Evolutionary conservation across 331 rosid species (phyloP), one percentile per base, ranked within the genome.

Genomic region (Pyrus hybrid): DNA sequence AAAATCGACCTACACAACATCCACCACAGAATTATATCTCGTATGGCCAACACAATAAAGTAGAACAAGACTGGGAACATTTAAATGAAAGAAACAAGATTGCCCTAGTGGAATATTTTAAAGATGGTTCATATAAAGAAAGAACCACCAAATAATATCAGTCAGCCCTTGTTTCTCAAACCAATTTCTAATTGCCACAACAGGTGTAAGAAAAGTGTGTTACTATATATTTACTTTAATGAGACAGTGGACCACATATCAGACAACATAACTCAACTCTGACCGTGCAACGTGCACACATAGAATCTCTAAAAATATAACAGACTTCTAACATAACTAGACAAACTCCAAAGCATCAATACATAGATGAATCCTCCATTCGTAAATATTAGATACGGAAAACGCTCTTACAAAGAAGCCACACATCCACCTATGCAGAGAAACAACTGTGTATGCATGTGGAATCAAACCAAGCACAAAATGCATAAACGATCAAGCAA

Each of bases 1-100:
- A 93, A 86, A 94, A 94, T 13, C 97, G 99, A 72, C 99, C 99
- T 94, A 78, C 73, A 69, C 64, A 68, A 41, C 72, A 53, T 21
- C 14, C n/a, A 74, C 43, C 22, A 66, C 17, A 9, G 12, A 79
- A 66, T 49, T 41, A 68, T 37, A 62, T 22, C 35, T 63, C 54
- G 12, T n/a, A 60, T 20, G 22, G 63, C 6, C 29, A 51, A 57
- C 35, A 12, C 37, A 77, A 29, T 8, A 22, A 58, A 68, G 54
- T 63, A 35, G 53, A 37, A 67, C 28, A 30, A 53, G 73, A 25
- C 54, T 29, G 7, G 18, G 78, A 53, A 63, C 63, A 49, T n/a
- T 6, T 21, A 63, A 9, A 63, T 1, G 68, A 63, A 17, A 62
- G 37, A 63, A 63, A 63, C 67, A 28, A 30, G 25, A 51, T 18